Percentiles rank a stretch among this genome's conserved stretches.
Evolutionary conservation across 2,329 filamentous ascomycete genomes (phyloP).

Genomic region (Bimuria novae-zelandiae): DNA sequence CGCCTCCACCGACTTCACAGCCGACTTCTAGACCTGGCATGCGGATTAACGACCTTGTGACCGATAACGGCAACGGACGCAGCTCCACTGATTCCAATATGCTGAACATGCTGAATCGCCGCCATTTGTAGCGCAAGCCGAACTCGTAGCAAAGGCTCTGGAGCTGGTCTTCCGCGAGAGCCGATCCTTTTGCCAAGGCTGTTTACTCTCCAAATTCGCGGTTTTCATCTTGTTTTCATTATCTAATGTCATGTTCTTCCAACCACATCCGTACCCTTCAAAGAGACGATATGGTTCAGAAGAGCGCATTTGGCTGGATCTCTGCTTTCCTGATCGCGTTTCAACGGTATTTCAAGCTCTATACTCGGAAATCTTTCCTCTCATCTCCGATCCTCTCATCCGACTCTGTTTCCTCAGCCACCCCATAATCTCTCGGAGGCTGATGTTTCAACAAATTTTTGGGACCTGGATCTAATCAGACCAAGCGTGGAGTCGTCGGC

Average conservation of each 20-base stretch:
- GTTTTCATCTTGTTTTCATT: conserved; percentile 8
- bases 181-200: conserved; percentile 7
- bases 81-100: conserved; percentile 51
- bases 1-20: conserved; percentile 43
- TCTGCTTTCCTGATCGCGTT: conserved; percentile 19
- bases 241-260: conserved; percentile 11
- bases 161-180: conserved; percentile 39
- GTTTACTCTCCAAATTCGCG: background rate
- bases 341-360: conserved; percentile 7
- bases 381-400: background rate
- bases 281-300: background rate
- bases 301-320: conserved; percentile 12
- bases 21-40: conserved; percentile 43
- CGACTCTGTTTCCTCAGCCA: background rate
- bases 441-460: conserved; percentile 9
- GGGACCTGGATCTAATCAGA: background rate
- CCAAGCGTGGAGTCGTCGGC: conserved; percentile 10
- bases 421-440: background rate
- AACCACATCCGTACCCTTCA: background rate
- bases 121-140: conserved; percentile 37
- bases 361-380: background rate
- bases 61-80: conserved; percentile 42
- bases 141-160: conserved; percentile 19
- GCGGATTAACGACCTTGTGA: conserved; percentile 50
- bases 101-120: conserved; percentile 50